phyloP scores from a whole-genome alignment of 768 basidiomycete genomes.

The Panellus pusillus region DNA sequence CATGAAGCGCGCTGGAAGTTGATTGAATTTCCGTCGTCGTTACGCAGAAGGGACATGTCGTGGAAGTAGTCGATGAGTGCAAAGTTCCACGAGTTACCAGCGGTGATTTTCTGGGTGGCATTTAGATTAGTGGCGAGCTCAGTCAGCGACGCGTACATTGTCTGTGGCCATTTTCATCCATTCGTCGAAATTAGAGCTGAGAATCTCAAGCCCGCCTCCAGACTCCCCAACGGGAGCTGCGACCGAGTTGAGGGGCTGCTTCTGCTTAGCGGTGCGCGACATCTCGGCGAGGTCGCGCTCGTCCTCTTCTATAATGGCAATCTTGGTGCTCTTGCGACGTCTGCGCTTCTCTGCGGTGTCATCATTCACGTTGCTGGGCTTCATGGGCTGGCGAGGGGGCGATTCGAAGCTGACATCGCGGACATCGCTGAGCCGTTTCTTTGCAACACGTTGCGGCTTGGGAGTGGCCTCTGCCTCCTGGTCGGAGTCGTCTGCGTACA shows the following conservation, averaged over 20 bases:
- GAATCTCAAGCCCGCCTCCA: conserved; percentile 63
- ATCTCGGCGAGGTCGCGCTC: conserved; percentile 41
- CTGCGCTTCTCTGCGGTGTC: conserved; percentile 86
- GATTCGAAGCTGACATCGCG: conserved; percentile 44
- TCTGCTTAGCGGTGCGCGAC: conserved; percentile 54
- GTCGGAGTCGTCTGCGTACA: conserved; percentile 39
- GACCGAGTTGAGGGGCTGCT: conserved; percentile 62
- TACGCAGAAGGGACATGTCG: conserved; percentile 93
- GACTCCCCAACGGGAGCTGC: conserved; percentile 60
- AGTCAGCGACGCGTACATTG: conserved; percentile 63
- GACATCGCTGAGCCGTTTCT: conserved; percentile 64
- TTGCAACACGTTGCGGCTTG: conserved; percentile 39
- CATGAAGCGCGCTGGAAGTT: conserved; percentile 99
- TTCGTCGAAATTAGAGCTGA: conserved; percentile 93
- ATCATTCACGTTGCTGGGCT: conserved; percentile 69
- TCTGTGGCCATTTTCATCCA: conserved; percentile 99
- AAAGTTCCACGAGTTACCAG: conserved; percentile 95
- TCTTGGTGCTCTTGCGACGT: conserved; percentile 75
- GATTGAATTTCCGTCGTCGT: conserved; percentile 92
- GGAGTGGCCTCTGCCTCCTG: conserved; percentile 40
- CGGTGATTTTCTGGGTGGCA: conserved; percentile 89
- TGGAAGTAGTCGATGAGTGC: conserved; percentile 99
- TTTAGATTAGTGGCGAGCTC: conserved; percentile 13
- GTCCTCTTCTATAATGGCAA: conserved; percentile 52
- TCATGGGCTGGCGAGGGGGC: conserved; percentile 39